Percentiles rank a stretch among this genome's conserved stretches.
Conservation (phyloP, 805 yeast species). For the Yarrowia deformans region DNA sequence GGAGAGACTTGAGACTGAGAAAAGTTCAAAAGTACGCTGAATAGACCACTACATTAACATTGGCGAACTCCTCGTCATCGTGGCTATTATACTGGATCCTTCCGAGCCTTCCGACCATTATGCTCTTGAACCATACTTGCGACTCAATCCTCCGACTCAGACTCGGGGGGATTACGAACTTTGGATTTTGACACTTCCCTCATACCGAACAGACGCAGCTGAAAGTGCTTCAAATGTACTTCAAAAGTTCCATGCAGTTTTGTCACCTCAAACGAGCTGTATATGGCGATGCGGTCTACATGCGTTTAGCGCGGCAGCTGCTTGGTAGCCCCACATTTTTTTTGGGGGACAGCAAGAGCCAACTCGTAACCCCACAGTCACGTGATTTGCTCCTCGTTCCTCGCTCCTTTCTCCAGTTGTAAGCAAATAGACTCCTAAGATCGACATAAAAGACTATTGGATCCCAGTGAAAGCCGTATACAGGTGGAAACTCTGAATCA, state of each 20-base stretch:
- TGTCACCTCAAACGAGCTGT: background rate
- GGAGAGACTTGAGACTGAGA: background rate
- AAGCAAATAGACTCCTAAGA: background rate
- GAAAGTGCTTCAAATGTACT: background rate
- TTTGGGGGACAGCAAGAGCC: too few relatives aligned
- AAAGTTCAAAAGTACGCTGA: too few relatives aligned
- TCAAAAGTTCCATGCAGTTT: conserved; percentile 4
- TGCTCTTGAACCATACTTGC: background rate
- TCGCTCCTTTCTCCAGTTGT: conserved; percentile 12
- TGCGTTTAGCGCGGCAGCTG: too few relatives aligned
- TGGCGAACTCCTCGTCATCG: background rate
- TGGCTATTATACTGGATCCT: background rate
- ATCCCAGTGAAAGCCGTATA: conserved; percentile 13
- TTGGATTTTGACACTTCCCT: background rate
- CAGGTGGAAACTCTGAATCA: background rate
- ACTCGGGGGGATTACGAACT: background rate
- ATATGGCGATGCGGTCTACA: background rate
- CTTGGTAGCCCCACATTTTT: background rate
- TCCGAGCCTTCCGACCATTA: background rate
- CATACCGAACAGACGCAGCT: background rate
- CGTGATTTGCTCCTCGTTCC: background rate
- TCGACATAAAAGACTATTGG: conserved; percentile 8
- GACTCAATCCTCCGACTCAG: conserved; percentile 15
- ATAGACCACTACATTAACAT: too few relatives aligned
- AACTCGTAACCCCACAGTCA: background rate